A percentile compares a stretch with the other conserved stretches of the same genome.
These are phyloP conservation scores for Auricularia cornea DNA, from an alignment of 768 basidiomycete genomes.

Conservation along the genomic window DNA sequence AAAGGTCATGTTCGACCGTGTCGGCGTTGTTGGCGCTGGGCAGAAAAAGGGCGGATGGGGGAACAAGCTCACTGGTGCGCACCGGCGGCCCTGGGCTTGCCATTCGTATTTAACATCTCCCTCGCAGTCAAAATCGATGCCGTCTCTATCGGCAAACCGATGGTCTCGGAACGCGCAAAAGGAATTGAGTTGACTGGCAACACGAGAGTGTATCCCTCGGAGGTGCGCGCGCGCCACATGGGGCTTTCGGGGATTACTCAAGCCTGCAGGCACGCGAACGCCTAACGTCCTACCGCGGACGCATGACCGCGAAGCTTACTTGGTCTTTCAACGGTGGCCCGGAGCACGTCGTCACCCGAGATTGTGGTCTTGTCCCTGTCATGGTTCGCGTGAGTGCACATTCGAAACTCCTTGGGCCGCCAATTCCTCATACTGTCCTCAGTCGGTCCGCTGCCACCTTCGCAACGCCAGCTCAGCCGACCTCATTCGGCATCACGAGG, in stretches of 20 bases:
- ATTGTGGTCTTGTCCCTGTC: slow-evolving; percentile 89
- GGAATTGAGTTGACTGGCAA: slow-evolving; percentile 48
- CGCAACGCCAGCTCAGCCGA: slow-evolving; percentile 75
- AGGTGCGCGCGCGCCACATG: slow-evolving; percentile 41
- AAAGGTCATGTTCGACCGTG: slow-evolving; percentile 88
- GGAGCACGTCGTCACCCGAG: slow-evolving; percentile 59
- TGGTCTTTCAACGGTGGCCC: slow-evolving; percentile 74
- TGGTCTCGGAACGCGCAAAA: slow-evolving; percentile 80
- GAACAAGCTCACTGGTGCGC: slow-evolving; percentile 78
- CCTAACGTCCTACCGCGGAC: slow-evolving; percentile 82
- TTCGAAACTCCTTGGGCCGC: neutral
- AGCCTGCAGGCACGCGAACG: slow-evolving; percentile 77
- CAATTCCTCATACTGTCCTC: neutral
- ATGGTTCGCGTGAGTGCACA: slow-evolving; percentile 80
- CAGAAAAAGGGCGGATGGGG: slow-evolving; percentile 57
- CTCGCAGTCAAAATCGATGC: slow-evolving; percentile 81
- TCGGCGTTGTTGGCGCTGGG: slow-evolving; percentile 42
- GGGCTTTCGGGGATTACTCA: neutral
- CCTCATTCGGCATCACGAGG: slow-evolving; percentile 85
- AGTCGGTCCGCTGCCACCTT: slow-evolving; percentile 94
- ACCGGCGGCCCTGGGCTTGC: neutral
- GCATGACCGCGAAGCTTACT: slow-evolving; percentile 78
- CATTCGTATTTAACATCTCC: neutral
- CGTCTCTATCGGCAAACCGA: slow-evolving; percentile 73
- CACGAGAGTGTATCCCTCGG: slow-evolving; percentile 69